Evolutionary conservation across 352 stramenopile species (phyloP).

Genomic region (Lagenidium sp.): DNA sequence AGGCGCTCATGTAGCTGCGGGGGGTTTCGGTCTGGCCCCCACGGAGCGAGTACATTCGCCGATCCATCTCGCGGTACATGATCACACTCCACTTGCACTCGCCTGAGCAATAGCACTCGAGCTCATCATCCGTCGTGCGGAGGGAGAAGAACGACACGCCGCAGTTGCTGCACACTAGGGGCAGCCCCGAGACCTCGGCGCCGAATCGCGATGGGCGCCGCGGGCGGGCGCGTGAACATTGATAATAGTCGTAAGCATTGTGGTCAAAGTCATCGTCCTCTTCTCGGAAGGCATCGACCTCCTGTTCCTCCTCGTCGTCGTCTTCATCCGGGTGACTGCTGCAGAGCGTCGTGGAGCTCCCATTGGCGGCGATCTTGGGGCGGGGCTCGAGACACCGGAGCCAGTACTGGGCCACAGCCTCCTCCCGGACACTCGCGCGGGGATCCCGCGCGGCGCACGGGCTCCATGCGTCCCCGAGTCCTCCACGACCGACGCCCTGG

Average conservation of each 20-base stretch:
- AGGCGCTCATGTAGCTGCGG: not conserved
- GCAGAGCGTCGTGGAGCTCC: constrained; percentile 1
- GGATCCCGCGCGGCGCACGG: not conserved
- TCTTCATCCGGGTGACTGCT: not conserved
- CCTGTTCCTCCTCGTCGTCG: not conserved
- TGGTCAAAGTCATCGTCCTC: constrained; percentile 4
- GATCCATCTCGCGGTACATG: constrained; percentile 77
- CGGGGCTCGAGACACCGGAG: constrained; percentile 7
- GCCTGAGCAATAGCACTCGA: constrained; percentile 78
- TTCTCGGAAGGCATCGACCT: not conserved
- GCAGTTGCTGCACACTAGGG: constrained; percentile 75
- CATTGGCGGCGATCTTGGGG: constrained; percentile 1
- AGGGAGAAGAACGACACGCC: constrained; percentile 77
- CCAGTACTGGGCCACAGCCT: constrained; percentile 14
- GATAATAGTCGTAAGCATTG: constrained; percentile 1
- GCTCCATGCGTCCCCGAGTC: too few species aligned
- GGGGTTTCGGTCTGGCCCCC: not conserved
- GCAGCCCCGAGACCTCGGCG: constrained; percentile 43
- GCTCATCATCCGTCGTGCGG: constrained; percentile 44
- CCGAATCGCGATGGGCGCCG: constrained; percentile 5
- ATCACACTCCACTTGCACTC: constrained; percentile 88
- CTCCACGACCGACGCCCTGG: too few species aligned
- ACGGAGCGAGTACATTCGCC: constrained; percentile 44
- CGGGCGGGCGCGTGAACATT: constrained; percentile 9
- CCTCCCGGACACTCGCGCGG: constrained; percentile 1